Evolutionary conservation across 169 alveolate genomes (phyloP), one percentile per base, ranked within the genome.

Genomic region (Plasmodium gaboni): DNA sequence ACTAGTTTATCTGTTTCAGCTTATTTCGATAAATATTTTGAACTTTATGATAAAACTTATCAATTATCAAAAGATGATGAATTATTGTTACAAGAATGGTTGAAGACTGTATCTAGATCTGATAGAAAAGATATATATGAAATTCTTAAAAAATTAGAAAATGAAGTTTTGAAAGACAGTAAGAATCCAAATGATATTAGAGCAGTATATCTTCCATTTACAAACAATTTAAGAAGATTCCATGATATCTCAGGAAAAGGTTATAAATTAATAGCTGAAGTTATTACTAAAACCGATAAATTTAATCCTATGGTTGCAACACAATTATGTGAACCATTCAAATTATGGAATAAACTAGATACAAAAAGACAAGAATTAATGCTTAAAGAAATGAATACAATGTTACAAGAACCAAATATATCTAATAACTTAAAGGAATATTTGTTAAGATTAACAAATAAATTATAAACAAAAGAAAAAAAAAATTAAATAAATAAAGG

Each of bases 271-370:
- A 59, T 95, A 28, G 96, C 97, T 9, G 97, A 95, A 61, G 88
- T 92, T 46, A 92, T 95, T 10, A 80, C 95, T 59, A 68, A 80
- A 10, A 94, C 93, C 17, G 97, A 95, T 73, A 76, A 78, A 42
- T 91, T 95, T 1, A 95, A 95, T 61, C 93, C 97, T 6, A 93
- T 88, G 83, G 92, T 95, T 1, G 95, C 97, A 51, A 89, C 97
- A 46, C 89, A 93, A 28, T 74, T 89, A 50, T 89, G 94, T 59
- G 91, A 61, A 7, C 90, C 91, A 10, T 93, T 94, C n/a, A 80
- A 89, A 59, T 83, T 72, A 70, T 94, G 89, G 95, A 90, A 92
- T 67, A 94, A 92, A 74, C 71, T 92, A 51, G 95, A 94, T 61
- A 26, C 69, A 22, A 38, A 72, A 44, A 78, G 96, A 69, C 94